Evolutionary conservation across 306 rosid species (phyloP).

Genomic region (Spatholobus suberectus): DNA sequence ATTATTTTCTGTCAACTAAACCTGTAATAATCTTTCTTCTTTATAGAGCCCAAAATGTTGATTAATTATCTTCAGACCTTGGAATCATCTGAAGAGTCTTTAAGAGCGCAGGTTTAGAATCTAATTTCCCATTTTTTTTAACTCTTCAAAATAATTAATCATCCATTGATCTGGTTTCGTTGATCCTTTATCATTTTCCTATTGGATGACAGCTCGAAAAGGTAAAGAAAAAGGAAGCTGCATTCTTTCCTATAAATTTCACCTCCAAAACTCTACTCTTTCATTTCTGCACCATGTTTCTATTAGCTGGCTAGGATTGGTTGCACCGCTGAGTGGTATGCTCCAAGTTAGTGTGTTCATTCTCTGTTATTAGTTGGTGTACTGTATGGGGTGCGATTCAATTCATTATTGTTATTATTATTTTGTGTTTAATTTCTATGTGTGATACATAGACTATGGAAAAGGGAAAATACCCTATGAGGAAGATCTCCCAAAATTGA

Average conservation of each 20-base stretch:
- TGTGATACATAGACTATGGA: not conserved
- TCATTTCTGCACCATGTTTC: not conserved
- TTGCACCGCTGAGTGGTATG: not conserved
- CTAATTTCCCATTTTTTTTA: not conserved
- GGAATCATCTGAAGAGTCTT: constrained; percentile 84
- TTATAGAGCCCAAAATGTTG: constrained; percentile 77
- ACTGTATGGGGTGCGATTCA: no score
- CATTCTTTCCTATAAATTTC: not conserved
- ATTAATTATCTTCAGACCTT: constrained; percentile 75
- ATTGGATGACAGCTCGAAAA: constrained; percentile 83
- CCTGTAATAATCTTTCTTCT: constrained; percentile 32
- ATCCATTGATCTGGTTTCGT: constrained; percentile 30
- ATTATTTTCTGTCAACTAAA: not conserved
- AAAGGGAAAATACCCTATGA: constrained; percentile 54
- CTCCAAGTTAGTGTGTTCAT: not conserved
- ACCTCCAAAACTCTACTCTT: not conserved
- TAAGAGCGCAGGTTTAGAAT: constrained; percentile 80
- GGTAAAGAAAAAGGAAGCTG: constrained; percentile 94
- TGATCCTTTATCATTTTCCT: constrained; percentile 16
- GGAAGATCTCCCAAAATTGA: constrained; percentile 72
- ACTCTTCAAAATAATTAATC: constrained; percentile 16
- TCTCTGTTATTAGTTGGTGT: not conserved
- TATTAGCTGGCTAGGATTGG: not conserved
- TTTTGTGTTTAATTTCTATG: not conserved
- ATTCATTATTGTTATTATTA: not conserved